These are phyloP conservation scores for Trichomonas tenax DNA, from an alignment of 208 protist genomes.

Conservation along the genomic window DNA sequence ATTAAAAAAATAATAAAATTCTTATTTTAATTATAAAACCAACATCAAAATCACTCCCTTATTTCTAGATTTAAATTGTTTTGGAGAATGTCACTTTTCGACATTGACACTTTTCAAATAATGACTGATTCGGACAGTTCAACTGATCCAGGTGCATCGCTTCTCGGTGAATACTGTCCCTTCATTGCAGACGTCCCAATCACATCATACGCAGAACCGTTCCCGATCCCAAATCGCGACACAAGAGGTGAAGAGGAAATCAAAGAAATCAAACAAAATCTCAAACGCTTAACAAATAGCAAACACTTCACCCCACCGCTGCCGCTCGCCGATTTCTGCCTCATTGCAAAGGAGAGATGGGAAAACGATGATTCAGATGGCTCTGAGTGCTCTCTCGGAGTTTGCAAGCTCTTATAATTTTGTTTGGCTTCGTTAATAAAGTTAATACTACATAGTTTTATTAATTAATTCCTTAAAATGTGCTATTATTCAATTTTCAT, in stretches of 20 bases:
- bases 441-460: no score
- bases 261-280: neutral
- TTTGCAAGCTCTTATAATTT: neutral
- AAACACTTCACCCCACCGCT: neutral
- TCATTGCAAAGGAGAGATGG: neutral
- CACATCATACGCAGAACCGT: neutral
- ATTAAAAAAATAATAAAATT: no score
- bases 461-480: no score
- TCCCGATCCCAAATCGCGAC: neutral
- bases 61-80: no score
- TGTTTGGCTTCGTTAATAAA: no score
- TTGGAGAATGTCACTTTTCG: no score
- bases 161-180: neutral
- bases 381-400: neutral
- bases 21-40: no score
- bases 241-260: neutral
- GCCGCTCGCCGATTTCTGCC: neutral
- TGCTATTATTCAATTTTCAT: no score
- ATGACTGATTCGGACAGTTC: neutral
- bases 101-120: no score
- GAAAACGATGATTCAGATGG: neutral
- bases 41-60: no score
- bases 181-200: slow-evolving; percentile 14
- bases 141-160: neutral
- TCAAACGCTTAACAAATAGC: neutral